A percentile compares a stretch with the other conserved stretches of the same genome.
phyloP scores from a whole-genome alignment of 23 red algal genomes.

The Gracilaria domingensis region DNA sequence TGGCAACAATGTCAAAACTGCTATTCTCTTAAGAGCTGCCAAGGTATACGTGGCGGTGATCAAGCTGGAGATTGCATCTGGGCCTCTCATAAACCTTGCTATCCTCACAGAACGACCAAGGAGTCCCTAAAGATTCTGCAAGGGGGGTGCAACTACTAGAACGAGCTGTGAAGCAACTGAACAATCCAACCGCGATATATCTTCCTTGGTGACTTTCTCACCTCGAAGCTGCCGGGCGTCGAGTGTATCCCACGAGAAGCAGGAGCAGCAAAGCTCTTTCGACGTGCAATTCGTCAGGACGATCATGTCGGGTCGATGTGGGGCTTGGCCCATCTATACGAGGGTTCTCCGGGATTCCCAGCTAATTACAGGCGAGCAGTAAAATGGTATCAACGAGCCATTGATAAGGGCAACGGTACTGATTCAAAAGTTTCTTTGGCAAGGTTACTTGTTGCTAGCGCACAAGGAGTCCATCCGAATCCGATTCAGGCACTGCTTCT shows the following conservation, averaged over 20 bases:
- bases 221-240: not conserved
- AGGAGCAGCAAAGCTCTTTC: not conserved
- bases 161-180: conserved; percentile 36
- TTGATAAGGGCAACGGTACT: conserved; percentile 33
- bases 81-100: conserved; percentile 12
- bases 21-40: conserved; percentile 6
- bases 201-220: conserved; percentile 38
- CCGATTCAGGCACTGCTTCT: conserved; percentile 21
- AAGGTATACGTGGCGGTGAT: conserved; percentile 8
- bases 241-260: not conserved
- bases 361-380: conserved; percentile 38
- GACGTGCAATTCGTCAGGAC: not conserved
- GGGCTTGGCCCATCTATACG: not conserved
- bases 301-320: conserved; percentile 4
- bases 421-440: conserved; percentile 38
- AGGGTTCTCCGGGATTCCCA: conserved; percentile 34
- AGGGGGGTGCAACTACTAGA: conserved; percentile 30
- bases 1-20: not conserved
- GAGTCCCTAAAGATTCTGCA: conserved; percentile 15
- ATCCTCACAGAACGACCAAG: conserved; percentile 13
- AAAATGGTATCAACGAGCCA: conserved; percentile 48
- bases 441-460: conserved; percentile 12
- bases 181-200: conserved; percentile 33
- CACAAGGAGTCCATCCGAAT: conserved; percentile 11
- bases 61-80: conserved; percentile 26